Base-by-base conservation (phyloP, 2,329 filamentous ascomycete genomes). In the Biscogniauxia mediterranea region DNA sequence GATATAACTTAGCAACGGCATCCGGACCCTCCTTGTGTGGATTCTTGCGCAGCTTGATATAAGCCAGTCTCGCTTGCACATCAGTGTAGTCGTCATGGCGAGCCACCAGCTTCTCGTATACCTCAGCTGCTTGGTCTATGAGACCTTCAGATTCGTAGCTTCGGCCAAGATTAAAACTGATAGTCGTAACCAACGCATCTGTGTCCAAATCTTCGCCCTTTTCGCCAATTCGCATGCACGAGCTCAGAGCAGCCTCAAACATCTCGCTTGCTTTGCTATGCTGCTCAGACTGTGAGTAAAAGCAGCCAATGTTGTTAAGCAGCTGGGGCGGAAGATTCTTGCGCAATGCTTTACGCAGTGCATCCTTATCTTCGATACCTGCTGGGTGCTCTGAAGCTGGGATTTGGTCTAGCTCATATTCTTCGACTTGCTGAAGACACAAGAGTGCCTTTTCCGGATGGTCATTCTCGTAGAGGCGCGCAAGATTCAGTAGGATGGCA, bases 281-380 rank as follows among this genome's bases (percentile, higher is more conserved):
- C 72, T 92, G 93, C 69, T 96, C 93, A 1, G 88, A 84, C 73
- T 97, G 93, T 68, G 92, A 97, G 68, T 96, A 87, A 77, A 98
- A 98, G 76, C 93, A 97, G 5, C 92, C 95, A 73, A 98, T 96
- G 74, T 99, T 99, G 81, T 98, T 99, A 52, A 99, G 83, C 1
- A 98, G 82, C 71, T 97, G 93, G 3, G 95, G 95, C 1, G 93
- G 91, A 1, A 99, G 80, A 61, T 89, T 83, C 72, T 93, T 91
- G 58, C 93, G 88, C 26, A 96, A 81, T 17, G 83, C 81, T 21
- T 80, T 80, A 59, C 85, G 84, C 60, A 85, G 77, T 28, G 85
- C 83, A 2, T 80, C 82, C 61, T 89, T 85, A 57, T 91, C 87
- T 19, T 85, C 82, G 1, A 78, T 74, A 38, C 83, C 83, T 25